Conservation (phyloP, 768 basidiomycete species). For the Pholiota microspora region DNA sequence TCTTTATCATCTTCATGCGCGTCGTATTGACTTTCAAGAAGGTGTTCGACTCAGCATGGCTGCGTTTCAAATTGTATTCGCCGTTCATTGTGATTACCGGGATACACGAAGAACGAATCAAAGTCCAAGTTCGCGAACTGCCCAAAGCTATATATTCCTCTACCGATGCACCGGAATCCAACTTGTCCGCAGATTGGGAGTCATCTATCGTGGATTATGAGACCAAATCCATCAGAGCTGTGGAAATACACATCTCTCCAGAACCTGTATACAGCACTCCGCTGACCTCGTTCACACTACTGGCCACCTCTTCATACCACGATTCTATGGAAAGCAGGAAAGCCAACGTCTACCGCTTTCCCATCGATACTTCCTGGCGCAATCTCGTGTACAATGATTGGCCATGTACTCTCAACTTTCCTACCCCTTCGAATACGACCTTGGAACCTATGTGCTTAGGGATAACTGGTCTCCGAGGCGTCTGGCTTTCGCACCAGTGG, state of each 20-base stretch:
- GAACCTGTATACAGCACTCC: constrained; percentile 16
- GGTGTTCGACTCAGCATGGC: constrained; percentile 17
- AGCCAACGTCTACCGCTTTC: constrained; percentile 18
- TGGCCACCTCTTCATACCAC: constrained; percentile 15
- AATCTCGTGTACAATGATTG: constrained; percentile 7
- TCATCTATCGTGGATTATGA: constrained; percentile 22
- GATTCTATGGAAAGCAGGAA: constrained; percentile 12
- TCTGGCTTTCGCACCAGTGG: constrained; percentile 54
- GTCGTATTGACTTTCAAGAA: neutral
- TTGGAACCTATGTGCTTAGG: constrained; percentile 36
- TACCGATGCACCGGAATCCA: neutral
- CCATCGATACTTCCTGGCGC: constrained; percentile 12
- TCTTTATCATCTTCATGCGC: neutral
- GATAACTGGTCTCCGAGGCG: constrained; percentile 42
- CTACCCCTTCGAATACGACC: constrained; percentile 15
- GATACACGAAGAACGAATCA: constrained; percentile 10
- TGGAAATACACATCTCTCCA: constrained; percentile 17
- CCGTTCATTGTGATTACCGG: constrained; percentile 17
- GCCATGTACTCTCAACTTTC: neutral
- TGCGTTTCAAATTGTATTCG: constrained; percentile 20
- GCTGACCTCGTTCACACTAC: constrained; percentile 14
- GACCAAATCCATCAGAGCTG: constrained; percentile 12
- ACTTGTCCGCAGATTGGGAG: constrained; percentile 11
- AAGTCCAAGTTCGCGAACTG: constrained; percentile 22
- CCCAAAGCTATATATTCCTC: constrained; percentile 15